Evolutionary conservation across 768 basidiomycete genomes (phyloP).

Genomic region (Pulveroboletus sp.): DNA sequence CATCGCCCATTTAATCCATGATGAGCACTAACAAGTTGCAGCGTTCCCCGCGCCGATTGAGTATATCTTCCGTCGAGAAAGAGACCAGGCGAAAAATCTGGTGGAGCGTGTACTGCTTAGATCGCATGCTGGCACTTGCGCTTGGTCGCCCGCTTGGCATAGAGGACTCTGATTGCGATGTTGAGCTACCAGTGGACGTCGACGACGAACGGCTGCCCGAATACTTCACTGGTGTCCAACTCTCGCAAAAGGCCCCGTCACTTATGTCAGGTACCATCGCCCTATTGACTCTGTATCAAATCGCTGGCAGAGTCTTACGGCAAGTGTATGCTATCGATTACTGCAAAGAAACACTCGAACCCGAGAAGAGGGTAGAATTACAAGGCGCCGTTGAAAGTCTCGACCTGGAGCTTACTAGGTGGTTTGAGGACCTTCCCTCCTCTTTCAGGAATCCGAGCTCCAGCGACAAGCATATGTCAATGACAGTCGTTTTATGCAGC

Average conservation of each 20-base stretch:
- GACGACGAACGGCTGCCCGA: constrained; percentile 78
- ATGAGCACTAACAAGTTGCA: constrained; percentile 31
- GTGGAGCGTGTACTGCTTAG: constrained; percentile 92
- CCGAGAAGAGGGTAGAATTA: constrained; percentile 72
- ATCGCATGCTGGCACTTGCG: constrained; percentile 89
- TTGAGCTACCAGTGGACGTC: constrained; percentile 77
- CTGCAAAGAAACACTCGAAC: constrained; percentile 70
- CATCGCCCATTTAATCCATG: constrained; percentile 6
- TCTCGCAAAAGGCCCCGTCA: constrained; percentile 55
- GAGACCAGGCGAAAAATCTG: constrained; percentile 89
- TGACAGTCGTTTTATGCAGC: constrained; percentile 83
- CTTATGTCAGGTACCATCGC: constrained; percentile 83
- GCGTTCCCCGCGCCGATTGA: constrained; percentile 80
- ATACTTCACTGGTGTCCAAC: constrained; percentile 64
- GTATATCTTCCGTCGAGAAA: constrained; percentile 73
- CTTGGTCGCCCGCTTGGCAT: constrained; percentile 86
- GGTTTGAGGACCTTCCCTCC: constrained; percentile 77
- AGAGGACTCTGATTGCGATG: constrained; percentile 89
- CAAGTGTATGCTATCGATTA: constrained; percentile 81
- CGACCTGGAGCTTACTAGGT: constrained; percentile 73
- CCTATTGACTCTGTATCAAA: constrained; percentile 76
- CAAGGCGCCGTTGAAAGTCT: constrained; percentile 75
- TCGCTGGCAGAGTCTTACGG: constrained; percentile 77
- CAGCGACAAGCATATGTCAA: constrained; percentile 78
- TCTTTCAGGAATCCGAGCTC: constrained; percentile 72